Evolutionary conservation across 306 rosid genomes (phyloP), one percentile per base, ranked within the genome.

Genomic region (Castanea sativa): DNA sequence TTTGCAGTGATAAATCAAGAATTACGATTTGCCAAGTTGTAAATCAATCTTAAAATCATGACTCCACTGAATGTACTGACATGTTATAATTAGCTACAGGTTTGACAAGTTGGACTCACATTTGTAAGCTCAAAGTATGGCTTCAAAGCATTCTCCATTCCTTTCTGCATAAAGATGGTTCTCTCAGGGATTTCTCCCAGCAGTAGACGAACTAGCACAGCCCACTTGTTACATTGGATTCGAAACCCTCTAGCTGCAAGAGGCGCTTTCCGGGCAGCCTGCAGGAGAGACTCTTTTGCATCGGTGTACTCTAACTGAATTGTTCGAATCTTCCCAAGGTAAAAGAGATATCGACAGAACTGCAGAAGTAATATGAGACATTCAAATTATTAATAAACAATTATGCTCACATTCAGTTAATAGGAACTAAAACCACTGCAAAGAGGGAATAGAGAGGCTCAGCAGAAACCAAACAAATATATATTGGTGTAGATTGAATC

Each of bases 141-240:
- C 87, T 91, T 88, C 82, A 95, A 75, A 45, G 99, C 98, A 73
- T 85, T 90, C 83, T 92, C 98, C 89, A 93, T 91, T 76, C 94
- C 93, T 72, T 87, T 95, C 88, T 95, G 99, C 98, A 95, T 95
- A 83, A 95, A 95, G 83, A 95, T 89, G 18, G 99, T 95, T 55
- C 99, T 93, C 89, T 95, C 99, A 1, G 99, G 99, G 76, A 93
- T 95, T 90, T 95, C 99, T 76, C 99, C 99, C 60, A 95, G 85
- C 86, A 95, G 80, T 67, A 95, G 76, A 69, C 99, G 97, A 78
- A 95, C 99, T 80, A 95, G 91, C 77, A 95, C 76, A 68, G 99
- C 99, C 99, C 99, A 95, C 89, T 95, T 95, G 85, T 95, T 95
- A 86, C 99, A 95, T 80, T 95, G 99, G 76, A 95, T 88, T 73